phyloP scores from a whole-genome alignment of 345 rosid genomes.

The Excoecaria cochinchinensis region DNA sequence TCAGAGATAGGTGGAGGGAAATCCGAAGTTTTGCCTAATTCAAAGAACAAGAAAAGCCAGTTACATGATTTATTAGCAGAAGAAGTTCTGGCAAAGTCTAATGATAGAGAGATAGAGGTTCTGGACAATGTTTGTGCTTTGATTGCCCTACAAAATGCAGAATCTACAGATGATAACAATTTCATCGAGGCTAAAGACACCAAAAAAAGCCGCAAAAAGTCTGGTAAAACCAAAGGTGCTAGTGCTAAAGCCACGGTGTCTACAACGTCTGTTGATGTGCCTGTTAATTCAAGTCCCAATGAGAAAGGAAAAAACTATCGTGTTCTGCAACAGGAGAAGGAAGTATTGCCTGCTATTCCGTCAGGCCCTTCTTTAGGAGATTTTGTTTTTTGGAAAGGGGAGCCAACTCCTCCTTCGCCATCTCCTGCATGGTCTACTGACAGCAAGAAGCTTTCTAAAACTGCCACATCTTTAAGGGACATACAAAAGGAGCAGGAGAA shows the following conservation, averaged over 20 bases:
- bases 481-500: conserved; percentile 91
- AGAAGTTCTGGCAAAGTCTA: conserved; percentile 58
- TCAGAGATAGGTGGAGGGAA: conserved; percentile 38
- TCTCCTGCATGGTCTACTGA: conserved; percentile 89
- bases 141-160: conserved; percentile 34
- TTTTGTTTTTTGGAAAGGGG: conserved; percentile 92
- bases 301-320: conserved; percentile 79
- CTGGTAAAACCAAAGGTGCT: conserved; percentile 73
- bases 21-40: conserved; percentile 41
- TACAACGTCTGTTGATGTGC: conserved; percentile 43
- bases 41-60: conserved; percentile 59
- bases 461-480: conserved; percentile 73
- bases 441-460: conserved; percentile 54
- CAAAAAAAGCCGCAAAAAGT: conserved; percentile 83
- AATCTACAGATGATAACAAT: conserved; percentile 55
- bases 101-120: conserved; percentile 44
- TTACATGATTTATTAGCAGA: conserved; percentile 70
- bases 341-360: conserved; percentile 70
- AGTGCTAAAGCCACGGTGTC: conserved; percentile 46
- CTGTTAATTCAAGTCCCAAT: conserved; percentile 54
- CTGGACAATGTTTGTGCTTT: conserved; percentile 30
- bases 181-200: conserved; percentile 90
- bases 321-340: conserved; percentile 57
- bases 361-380: conserved; percentile 96
- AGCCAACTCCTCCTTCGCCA: conserved; percentile 48